Base-by-base conservation (phyloP, 495 filamentous ascomycete species). In the Trichocladium uniseriatum region DNA sequence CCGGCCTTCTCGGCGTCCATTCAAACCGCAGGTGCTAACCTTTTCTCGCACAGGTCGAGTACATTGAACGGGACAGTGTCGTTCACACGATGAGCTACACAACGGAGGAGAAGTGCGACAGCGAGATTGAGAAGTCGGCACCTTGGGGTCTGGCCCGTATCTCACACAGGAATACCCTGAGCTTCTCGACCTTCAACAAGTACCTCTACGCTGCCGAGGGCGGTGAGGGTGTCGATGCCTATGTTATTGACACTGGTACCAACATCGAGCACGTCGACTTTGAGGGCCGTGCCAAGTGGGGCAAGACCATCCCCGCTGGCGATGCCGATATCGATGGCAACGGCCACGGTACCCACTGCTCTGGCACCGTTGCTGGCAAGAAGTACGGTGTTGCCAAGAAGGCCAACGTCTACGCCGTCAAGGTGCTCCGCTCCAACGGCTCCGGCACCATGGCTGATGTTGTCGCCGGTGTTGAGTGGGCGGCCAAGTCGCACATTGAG, bases 301-400 rank as follows among this genome's bases (percentile, higher is more conserved):
- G 91, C 66, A 89, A 94, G 81, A 99, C 94, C 47, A 86, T 99
- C 59, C 94, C 94, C 46, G 49, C 62, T 38, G 79, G 78, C 50
- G 94, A 99, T 61, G 80, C 72, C 36, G 94, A 99, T 65, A 72
- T 78, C 44, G 94, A 99, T 74, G 94, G 94, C 66, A 99, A 99
- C 59, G 94, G 94, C 45, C 94, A 99, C 76, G 94, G 94, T 58
- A 99, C 94, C 55, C 94, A 99, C 78, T 99, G 94, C 78, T 97
- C 94, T 49, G 94, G 94, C 55, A 99, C 94, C 35, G 81, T 97
- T 58, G 94, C 84, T 49, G 94, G 94, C 66, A 92, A 91, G 79
- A 96, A 95, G 75, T 96, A 92, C 66, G 94, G 94, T 80, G 92
- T 99, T 52, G 88, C 94, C 59, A 99, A 99, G 83, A 95, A 95